These are phyloP conservation scores for Paramecium sexaurelia DNA, from an alignment of 73 alveolate genomes.

Conservation along the genomic window DNA sequence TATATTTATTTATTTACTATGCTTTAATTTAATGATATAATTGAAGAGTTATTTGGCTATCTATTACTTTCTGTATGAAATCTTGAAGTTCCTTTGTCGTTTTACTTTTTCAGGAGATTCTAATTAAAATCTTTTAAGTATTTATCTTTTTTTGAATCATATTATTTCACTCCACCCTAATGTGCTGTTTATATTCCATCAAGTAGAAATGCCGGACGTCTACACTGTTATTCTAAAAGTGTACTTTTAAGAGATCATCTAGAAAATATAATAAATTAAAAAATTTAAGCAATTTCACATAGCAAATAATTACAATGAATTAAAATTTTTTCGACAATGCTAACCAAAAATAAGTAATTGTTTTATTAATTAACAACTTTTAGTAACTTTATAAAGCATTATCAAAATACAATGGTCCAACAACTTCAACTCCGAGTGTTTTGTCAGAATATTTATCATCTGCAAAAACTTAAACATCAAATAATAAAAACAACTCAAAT, in stretches of 20 bases:
- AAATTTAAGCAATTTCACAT: not conserved
- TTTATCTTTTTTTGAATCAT: not conserved
- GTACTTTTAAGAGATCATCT: no score
- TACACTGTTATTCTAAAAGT: not conserved
- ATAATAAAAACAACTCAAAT: not conserved
- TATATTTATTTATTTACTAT: not conserved
- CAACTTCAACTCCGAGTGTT: not conserved
- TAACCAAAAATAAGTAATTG: not conserved
- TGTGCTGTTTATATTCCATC: not conserved
- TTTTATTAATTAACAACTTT: not conserved
- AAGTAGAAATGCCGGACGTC: not conserved
- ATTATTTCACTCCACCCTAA: not conserved
- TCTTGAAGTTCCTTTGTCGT: conserved; percentile 19
- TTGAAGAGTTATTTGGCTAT: not conserved
- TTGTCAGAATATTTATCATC: conserved; percentile 27
- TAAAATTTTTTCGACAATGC: not conserved
- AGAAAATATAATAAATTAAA: not conserved
- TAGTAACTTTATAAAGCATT: not conserved
- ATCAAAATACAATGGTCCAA: conserved; percentile 11
- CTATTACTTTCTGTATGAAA: not conserved
- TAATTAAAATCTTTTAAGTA: not conserved
- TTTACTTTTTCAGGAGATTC: not conserved
- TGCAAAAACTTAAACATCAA: conserved; percentile 18
- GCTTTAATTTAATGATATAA: conserved; percentile 19
- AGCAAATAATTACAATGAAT: not conserved